Base-by-base conservation (phyloP, 805 yeast species). In the Wickerhamomyces queroliae region DNA sequence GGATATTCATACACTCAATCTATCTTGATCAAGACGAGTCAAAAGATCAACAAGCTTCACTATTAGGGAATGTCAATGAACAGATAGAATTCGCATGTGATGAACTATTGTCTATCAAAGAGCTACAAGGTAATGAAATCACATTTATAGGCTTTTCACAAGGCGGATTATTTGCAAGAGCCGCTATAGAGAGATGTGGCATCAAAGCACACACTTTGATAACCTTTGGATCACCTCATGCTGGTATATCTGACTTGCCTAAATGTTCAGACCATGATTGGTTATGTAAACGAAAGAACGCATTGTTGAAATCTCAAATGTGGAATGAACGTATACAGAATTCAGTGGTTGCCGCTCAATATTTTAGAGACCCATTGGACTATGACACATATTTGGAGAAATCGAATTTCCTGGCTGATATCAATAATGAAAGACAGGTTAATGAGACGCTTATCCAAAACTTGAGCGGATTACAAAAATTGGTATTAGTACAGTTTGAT, bases 181-280 rank as follows among this genome's bases (percentile, higher is more conserved):
- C 80, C 5, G 70, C 81, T 22, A 65, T 76, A 22, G 83, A 86
- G 53, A 58, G 72, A 19, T 85, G 91, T 58, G 47, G 37, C 12
- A 26, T 69, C 53, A 53, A 60, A 17, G 65, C 82, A 3, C 58
- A 70, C 37, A 77, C 67, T 23, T 61, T 85, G 35, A 63, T 85
- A 12, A 83, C 95, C 0, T 83, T 81, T 59, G 95, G 95, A 0
- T 78, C 88, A 2, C 95, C 95, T 0, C 95, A 85, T 51, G 72
- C 80, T 60, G 95, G 93, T 2, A 71, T 85, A 5, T 64, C 69
- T 44, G 91, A 85, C 42, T 62, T 84, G 25, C 89, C 90, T 0
- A 58, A 67, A 5, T 83, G 90, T 54, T 49, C 58, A 5, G 61
- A 66, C 0, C 53, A 58, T 5, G 82, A 79, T 50, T 78, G 84